These are phyloP conservation scores for Cladosporium phlei DNA, from an alignment of 2,329 filamentous ascomycete species.

Conservation along the genomic window DNA sequence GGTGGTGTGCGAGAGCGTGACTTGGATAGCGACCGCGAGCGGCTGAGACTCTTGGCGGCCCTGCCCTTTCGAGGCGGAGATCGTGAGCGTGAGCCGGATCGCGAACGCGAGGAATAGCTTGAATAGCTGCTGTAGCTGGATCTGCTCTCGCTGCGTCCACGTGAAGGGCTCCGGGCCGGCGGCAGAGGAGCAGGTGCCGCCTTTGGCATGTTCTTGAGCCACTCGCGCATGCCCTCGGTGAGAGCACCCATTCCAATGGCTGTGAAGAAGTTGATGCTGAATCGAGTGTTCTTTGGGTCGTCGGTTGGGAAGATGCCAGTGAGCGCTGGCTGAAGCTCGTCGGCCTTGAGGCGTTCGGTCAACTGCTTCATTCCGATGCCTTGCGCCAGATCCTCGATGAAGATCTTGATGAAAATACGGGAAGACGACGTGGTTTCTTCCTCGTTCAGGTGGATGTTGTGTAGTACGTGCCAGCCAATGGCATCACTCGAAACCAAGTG, in stretches of 20 bases:
- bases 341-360: slow-evolving; percentile 70
- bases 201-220: slow-evolving; percentile 83
- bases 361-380: slow-evolving; percentile 79
- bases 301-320: slow-evolving; percentile 86
- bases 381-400: slow-evolving; percentile 88
- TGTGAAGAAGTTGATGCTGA: slow-evolving; percentile 99
- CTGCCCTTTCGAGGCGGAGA: slow-evolving; percentile 13
- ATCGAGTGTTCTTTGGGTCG: slow-evolving; percentile 82
- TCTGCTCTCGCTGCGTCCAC: slow-evolving; percentile 55
- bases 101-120: slow-evolving; percentile 51
- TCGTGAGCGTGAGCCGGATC: slow-evolving; percentile 25
- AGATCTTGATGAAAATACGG: slow-evolving; percentile 96
- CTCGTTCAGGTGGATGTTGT: slow-evolving; percentile 82
- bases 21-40: slow-evolving; percentile 8
- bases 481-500: slow-evolving; percentile 84
- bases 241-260: slow-evolving; percentile 93
- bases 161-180: slow-evolving; percentile 39
- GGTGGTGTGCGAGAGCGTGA: slow-evolving; percentile 29
- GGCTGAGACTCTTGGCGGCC: slow-evolving; percentile 1
- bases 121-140: slow-evolving; percentile 81
- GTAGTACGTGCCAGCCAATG: slow-evolving; percentile 86
- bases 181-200: slow-evolving; percentile 68
- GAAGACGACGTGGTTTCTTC: slow-evolving; percentile 95
- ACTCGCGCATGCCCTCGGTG: slow-evolving; percentile 91
- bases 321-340: slow-evolving; percentile 70